A percentile compares a stretch with the other conserved stretches of the same genome.
phyloP scores from a whole-genome alignment of 352 stramenopile species.

The Pythium scleroteichum region DNA sequence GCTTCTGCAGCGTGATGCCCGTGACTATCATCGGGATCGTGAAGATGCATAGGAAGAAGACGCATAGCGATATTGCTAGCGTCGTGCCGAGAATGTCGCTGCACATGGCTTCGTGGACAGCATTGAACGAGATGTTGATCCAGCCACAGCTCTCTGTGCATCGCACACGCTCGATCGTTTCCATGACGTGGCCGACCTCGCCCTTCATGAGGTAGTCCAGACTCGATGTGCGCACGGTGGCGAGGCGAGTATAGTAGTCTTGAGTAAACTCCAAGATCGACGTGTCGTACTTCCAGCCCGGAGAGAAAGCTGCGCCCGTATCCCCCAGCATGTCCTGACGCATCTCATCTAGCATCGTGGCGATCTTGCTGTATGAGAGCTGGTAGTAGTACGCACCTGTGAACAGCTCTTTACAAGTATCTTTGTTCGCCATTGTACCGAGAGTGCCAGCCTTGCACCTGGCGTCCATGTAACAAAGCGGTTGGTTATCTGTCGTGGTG shows the following conservation, averaged over 20 bases:
- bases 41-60: conserved; percentile 77
- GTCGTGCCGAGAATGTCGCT: conserved; percentile 75
- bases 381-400: conserved; percentile 61
- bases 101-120: conserved; percentile 72
- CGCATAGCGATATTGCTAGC: conserved; percentile 73
- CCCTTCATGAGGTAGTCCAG: conserved; percentile 51
- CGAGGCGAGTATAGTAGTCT: conserved; percentile 56
- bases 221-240: conserved; percentile 38
- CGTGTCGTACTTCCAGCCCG: conserved; percentile 59
- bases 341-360: conserved; percentile 67
- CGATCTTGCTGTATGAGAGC: conserved; percentile 57
- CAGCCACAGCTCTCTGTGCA: conserved; percentile 80
- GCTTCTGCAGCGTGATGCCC: conserved; percentile 76
- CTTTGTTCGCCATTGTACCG: conserved; percentile 19
- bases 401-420: conserved; percentile 56
- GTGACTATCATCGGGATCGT: conserved; percentile 73
- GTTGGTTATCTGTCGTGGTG: conserved; percentile 36
- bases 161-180: conserved; percentile 56
- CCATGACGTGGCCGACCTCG: conserved; percentile 52
- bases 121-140: conserved; percentile 83
- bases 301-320: conserved; percentile 58
- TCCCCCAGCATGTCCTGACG: conserved; percentile 70
- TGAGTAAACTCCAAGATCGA: conserved; percentile 66
- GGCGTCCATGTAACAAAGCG: conserved; percentile 69
- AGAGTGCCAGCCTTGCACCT: conserved; percentile 33